Conservation (phyloP, 768 basidiomycete species). For the Tricholoma sp. region DNA sequence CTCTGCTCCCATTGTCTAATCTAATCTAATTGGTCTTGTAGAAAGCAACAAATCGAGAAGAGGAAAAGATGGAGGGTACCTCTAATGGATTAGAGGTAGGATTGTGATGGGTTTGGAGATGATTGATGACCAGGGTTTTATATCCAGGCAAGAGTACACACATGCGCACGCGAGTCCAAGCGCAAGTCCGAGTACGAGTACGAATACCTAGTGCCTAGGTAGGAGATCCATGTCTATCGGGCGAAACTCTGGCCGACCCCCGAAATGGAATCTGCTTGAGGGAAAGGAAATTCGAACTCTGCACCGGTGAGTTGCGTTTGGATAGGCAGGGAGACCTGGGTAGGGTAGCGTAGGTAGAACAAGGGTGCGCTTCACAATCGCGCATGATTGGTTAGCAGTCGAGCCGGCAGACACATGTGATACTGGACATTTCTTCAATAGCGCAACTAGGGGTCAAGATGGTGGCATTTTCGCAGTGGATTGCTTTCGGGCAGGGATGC, state of each 20-base stretch:
- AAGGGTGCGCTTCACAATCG: too few relatives aligned
- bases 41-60: background rate
- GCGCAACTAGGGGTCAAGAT: too few relatives aligned
- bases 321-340: background rate
- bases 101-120: background rate
- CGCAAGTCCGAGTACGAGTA: background rate
- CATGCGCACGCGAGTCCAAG: too few relatives aligned
- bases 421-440: too few relatives aligned
- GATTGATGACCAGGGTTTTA: background rate
- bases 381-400: background rate
- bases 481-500: too few relatives aligned
- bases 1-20: conserved; percentile 10
- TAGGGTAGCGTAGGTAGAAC: background rate
- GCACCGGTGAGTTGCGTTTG: background rate
- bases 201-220: too few relatives aligned
- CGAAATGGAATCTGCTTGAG: background rate
- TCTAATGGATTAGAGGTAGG: background rate
- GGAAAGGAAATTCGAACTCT: too few relatives aligned
- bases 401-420: background rate
- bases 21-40: background rate
- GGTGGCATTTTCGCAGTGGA: too few relatives aligned
- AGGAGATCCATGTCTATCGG: too few relatives aligned
- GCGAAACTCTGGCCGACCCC: too few relatives aligned
- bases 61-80: background rate
- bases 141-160: background rate